Base-by-base conservation (phyloP, 805 yeast genomes). In the Lachancea thermotolerans region DNA sequence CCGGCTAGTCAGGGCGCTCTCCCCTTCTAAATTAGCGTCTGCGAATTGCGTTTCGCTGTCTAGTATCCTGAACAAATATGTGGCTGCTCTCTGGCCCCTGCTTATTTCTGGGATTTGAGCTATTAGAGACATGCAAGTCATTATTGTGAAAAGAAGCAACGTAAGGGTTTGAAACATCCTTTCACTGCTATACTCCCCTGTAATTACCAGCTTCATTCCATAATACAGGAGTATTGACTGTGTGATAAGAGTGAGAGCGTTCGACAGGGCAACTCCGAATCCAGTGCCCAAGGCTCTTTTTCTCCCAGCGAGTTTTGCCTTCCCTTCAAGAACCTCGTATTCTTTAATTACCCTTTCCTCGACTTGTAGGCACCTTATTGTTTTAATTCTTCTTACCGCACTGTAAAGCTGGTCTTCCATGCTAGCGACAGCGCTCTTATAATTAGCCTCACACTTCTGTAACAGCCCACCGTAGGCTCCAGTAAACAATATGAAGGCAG, bases 201-300 rank as follows among this genome's bases (percentile, higher is more conserved):
- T 51, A 0, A 83, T 78, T 1, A 88, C 82, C n/a, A 93, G 69
- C 39, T 68, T 66, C 70, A 89, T 70, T 0, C 97, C 97, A 59
- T 82, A 89, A 62, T 78, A 90, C 5, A 88, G 67, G n/a, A 90
- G 59, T 1, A 86, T 67, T 2, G 87, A 82, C 47, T 89, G 88
- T 1, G 88, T 79, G 11, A 77, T 60, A 35, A 78, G 73, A 0
- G 77, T 66, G 35, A 84, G 63, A 11, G 82, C 59, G 39, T 72
- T 75, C 2, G 79, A 71, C 1, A 78, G 42, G 0, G 93, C 80
- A 21, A 79, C 69, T 0, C 93, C 90, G 41, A 81, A 58, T 0
- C 95, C 95, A 1, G 83, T 74, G 7, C 70, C 67, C 0, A 80
- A 37, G 0, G 91, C 78, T 53, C 95, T 73, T 18, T 51, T 62